These are phyloP conservation scores for Apostasia ramifera DNA, from an alignment of 106 monocot genomes.

Conservation along the genomic window DNA sequence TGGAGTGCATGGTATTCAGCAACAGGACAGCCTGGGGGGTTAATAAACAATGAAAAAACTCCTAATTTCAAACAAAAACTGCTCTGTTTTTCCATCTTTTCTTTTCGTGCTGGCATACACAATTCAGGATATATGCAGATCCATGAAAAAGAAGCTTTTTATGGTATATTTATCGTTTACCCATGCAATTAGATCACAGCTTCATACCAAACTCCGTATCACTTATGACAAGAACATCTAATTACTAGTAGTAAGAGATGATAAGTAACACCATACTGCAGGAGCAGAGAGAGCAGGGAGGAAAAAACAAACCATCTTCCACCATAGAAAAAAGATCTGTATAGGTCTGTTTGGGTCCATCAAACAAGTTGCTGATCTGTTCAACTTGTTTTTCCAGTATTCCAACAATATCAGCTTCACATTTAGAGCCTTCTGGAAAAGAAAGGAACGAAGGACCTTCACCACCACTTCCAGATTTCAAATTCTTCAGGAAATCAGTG, in stretches of 20 bases:
- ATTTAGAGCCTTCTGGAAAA: constrained; percentile 18
- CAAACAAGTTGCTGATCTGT: constrained; percentile 38
- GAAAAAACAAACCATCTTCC: constrained; percentile 27
- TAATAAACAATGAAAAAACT: too few species aligned
- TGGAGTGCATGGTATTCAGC: too few species aligned
- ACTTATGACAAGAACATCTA: neutral
- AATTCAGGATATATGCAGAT: too few species aligned
- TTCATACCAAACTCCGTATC: neutral
- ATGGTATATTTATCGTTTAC: too few species aligned
- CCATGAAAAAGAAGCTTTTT: too few species aligned
- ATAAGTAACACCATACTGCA: neutral
- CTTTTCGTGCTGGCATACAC: too few species aligned
- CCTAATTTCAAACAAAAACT: too few species aligned
- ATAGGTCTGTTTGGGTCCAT: constrained; percentile 15
- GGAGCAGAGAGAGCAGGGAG: neutral
- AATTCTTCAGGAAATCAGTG: constrained; percentile 27
- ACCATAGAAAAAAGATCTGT: constrained; percentile 13
- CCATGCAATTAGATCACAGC: too few species aligned
- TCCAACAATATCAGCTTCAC: constrained; percentile 25
- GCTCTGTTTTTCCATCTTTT: too few species aligned
- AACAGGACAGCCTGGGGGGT: too few species aligned
- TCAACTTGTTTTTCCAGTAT: constrained; percentile 46
- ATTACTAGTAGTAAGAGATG: neutral
- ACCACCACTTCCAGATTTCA: constrained; percentile 7
- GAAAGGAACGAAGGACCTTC: constrained; percentile 17